phyloP scores from a whole-genome alignment of 768 basidiomycete genomes.

The Suillus occidentalis region DNA sequence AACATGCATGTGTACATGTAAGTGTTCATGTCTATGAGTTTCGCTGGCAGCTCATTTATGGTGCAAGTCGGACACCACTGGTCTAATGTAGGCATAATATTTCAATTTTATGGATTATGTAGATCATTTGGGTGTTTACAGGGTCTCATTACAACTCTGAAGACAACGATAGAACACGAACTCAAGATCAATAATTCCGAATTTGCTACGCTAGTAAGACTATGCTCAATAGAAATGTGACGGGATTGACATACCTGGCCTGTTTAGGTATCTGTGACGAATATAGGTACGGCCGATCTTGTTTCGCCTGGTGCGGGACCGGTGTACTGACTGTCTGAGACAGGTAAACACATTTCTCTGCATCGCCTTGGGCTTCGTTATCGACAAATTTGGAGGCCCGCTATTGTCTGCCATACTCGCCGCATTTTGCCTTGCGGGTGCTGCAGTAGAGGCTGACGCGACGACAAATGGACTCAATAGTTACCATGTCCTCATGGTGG shows the following conservation, averaged over 20 bases:
- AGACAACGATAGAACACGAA: constrained; percentile 44
- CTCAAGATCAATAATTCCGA: constrained; percentile 44
- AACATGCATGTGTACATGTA: constrained; percentile 43
- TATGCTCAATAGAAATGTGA: not conserved
- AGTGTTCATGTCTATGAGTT: constrained; percentile 16
- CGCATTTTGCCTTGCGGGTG: constrained; percentile 37
- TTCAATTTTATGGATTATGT: not conserved
- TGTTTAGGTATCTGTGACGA: constrained; percentile 36
- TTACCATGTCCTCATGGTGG: constrained; percentile 39
- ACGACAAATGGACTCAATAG: constrained; percentile 40
- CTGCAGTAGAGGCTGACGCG: constrained; percentile 38
- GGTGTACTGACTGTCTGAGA: not conserved
- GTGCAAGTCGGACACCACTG: constrained; percentile 41
- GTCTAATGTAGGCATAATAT: constrained; percentile 37
- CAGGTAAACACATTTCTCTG: constrained; percentile 45
- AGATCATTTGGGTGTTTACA: constrained; percentile 11
- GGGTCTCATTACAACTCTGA: constrained; percentile 41
- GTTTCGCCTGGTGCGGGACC: not conserved
- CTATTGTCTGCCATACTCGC: constrained; percentile 38
- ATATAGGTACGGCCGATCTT: constrained; percentile 27
- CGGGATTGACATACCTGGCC: not conserved
- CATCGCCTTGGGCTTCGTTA: constrained; percentile 39
- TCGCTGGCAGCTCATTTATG: constrained; percentile 1
- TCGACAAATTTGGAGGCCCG: constrained; percentile 43
- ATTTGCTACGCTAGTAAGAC: constrained; percentile 40